A percentile compares a stretch with the other conserved stretches of the same genome.
Conservation (phyloP, 352 stramenopile genomes). For the Globisporangium emineosum region DNA sequence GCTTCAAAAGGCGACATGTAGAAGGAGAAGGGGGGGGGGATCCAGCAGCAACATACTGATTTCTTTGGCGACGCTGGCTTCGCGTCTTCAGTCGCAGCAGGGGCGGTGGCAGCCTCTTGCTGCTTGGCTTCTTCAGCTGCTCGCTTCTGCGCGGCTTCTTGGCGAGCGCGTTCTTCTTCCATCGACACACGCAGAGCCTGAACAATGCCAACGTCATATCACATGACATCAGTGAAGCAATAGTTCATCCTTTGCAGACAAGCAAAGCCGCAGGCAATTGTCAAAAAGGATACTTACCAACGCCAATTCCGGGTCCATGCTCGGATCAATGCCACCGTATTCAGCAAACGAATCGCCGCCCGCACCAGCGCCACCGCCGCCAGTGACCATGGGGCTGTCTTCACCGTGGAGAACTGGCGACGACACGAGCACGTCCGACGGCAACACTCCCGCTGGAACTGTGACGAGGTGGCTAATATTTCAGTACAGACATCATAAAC, state of each 20-base stretch:
- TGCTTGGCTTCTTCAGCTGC: conserved; percentile 66
- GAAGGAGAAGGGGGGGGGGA: no score
- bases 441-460: conserved; percentile 95
- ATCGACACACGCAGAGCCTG: conserved; percentile 95
- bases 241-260: no score
- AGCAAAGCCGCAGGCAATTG: neutral
- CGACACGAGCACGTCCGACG: conserved; percentile 96
- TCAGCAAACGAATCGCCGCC: conserved; percentile 86
- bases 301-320: conserved; percentile 98
- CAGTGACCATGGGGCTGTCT: conserved; percentile 53
- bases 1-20: neutral
- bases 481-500: neutral
- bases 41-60: neutral
- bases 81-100: conserved; percentile 28
- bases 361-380: conserved; percentile 28
- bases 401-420: conserved; percentile 93
- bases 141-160: conserved; percentile 92
- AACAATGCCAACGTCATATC: no score
- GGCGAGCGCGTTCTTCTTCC: conserved; percentile 97
- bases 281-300: conserved; percentile 66
- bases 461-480: conserved; percentile 91
- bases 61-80: conserved; percentile 19
- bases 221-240: no score
- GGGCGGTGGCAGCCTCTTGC: conserved; percentile 29
- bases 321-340: conserved; percentile 97